Percentiles rank a stretch among this genome's conserved stretches.
Evolutionary conservation across 306 rosid genomes (phyloP).

Genomic region (Abrus precatorius): DNA sequence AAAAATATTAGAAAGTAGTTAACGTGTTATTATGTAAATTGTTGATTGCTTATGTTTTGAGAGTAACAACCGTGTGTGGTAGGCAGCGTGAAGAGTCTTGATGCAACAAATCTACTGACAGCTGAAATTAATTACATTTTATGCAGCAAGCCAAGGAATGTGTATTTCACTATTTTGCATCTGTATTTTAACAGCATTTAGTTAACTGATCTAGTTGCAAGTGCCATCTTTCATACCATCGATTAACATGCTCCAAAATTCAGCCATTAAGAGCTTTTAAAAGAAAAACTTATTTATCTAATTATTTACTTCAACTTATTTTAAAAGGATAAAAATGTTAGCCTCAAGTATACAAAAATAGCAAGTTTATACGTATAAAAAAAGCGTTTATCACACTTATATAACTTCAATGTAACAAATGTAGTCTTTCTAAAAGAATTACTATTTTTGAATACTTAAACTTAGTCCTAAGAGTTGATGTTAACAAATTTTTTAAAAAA

Average conservation of each 20-base stretch:
- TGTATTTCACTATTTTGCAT: not conserved
- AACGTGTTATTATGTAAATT: slow-evolving; percentile 46
- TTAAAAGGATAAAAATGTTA: not conserved
- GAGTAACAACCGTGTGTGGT: slow-evolving; percentile 37
- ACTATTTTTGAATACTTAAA: too few species aligned
- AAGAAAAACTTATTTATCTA: too few species aligned
- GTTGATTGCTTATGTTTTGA: slow-evolving; percentile 43
- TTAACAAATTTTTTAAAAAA: too few species aligned
- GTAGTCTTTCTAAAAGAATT: too few species aligned
- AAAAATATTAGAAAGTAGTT: slow-evolving; percentile 53
- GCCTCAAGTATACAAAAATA: too few species aligned
- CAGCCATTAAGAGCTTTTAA: not conserved
- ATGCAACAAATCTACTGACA: slow-evolving; percentile 40
- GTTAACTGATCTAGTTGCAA: slow-evolving; percentile 28
- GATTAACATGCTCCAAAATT: slow-evolving; percentile 17
- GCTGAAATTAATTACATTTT: slow-evolving; percentile 12
- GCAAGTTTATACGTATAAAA: too few species aligned
- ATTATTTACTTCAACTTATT: not conserved
- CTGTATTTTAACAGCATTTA: not conserved
- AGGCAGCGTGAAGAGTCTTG: slow-evolving; percentile 32
- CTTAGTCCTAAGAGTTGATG: too few species aligned
- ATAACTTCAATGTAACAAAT: too few species aligned
- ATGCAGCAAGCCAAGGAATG: not conserved
- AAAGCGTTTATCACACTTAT: too few species aligned
- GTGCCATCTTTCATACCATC: not conserved